These are phyloP conservation scores for Zymoseptoria brevis DNA, from an alignment of 2,329 filamentous ascomycete genomes.

Conservation along the genomic window DNA sequence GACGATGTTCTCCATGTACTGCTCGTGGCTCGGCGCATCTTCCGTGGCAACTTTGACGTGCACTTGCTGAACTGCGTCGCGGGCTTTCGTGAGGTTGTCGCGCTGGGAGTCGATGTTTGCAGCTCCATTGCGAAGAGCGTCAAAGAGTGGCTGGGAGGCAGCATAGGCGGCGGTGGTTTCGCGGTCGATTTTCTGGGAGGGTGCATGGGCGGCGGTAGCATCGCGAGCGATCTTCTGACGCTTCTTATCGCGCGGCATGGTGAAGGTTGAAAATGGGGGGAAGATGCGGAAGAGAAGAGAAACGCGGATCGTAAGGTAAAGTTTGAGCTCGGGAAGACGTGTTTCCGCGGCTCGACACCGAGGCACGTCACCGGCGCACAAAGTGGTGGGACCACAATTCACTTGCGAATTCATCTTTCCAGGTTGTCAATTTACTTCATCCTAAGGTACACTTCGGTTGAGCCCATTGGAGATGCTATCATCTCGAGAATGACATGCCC, in stretches of 20 bases:
- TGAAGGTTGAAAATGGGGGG: background rate
- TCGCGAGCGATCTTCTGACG: background rate
- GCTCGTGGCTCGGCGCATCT: constrained; percentile 14
- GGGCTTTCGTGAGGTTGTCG: constrained; percentile 17
- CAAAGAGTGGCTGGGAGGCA: constrained; percentile 26
- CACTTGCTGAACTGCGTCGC: constrained; percentile 22
- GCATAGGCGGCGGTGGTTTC: constrained; percentile 21
- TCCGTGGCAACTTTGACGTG: constrained; percentile 20
- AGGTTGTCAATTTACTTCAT: background rate
- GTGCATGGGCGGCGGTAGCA: constrained; percentile 11
- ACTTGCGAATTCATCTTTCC: background rate
- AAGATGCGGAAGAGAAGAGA: background rate
- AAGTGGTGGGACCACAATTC: background rate
- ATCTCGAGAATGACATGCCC: background rate
- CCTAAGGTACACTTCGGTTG: background rate
- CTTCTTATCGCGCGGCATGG: background rate
- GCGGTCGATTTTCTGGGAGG: constrained; percentile 12
- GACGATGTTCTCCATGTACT: constrained; percentile 22
- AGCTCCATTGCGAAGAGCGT: constrained; percentile 20
- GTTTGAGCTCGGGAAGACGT: background rate
- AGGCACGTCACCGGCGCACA: background rate
- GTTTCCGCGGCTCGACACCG: background rate
- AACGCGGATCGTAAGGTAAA: background rate
- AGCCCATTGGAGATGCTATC: background rate
- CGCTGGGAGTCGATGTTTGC: constrained; percentile 15